Percentiles rank a stretch among this genome's conserved stretches.
These are phyloP conservation scores for Catharanthus roseus DNA, from an alignment of 257 asterid genomes.

Conservation along the genomic window DNA sequence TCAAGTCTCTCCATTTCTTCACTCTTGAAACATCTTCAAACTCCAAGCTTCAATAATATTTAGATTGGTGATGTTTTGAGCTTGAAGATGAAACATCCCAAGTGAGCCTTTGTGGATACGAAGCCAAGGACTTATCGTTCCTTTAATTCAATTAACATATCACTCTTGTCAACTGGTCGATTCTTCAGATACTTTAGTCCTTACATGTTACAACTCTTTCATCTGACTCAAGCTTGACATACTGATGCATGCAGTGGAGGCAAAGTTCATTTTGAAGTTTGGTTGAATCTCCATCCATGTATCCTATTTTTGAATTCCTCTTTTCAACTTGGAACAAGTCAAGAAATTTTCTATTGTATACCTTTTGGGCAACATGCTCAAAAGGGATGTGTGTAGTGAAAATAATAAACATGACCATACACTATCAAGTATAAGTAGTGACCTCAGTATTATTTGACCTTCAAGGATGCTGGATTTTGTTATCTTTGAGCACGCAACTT, in stretches of 20 bases:
- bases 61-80: too few relatives aligned
- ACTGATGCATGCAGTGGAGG: neutral
- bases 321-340: neutral
- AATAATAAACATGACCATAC: too few relatives aligned
- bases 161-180: neutral
- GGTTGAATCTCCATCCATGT: neutral
- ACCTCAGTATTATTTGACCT: neutral
- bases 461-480: neutral
- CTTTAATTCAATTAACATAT: neutral
- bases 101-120: too few relatives aligned
- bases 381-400: too few relatives aligned
- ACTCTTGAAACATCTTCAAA: too few relatives aligned
- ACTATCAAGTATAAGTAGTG: neutral
- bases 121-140: too few relatives aligned
- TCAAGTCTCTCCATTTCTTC: too few relatives aligned
- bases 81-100: too few relatives aligned
- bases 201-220: neutral
- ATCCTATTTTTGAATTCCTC: neutral
- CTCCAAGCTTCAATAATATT: too few relatives aligned
- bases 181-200: neutral
- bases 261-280: neutral
- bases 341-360: neutral
- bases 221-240: neutral
- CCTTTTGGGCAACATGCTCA: too few relatives aligned
- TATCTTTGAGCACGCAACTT: neutral